A percentile compares a stretch with the other conserved stretches of the same genome.
Conservation (phyloP, 352 stramenopile species). For the Phytophthora nicotianae region DNA sequence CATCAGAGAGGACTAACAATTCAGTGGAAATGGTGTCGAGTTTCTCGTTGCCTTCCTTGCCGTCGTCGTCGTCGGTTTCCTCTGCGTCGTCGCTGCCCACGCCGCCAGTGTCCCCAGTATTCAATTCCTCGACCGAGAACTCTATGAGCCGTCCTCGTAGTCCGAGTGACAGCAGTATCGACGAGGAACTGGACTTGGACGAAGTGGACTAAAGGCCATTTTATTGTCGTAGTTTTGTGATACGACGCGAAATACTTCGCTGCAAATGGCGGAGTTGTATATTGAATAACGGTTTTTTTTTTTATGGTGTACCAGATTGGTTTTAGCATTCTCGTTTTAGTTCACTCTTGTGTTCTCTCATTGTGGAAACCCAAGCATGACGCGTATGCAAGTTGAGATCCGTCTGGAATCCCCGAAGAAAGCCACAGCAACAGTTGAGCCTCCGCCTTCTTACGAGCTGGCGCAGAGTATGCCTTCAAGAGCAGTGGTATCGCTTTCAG, state of each 20-base stretch:
- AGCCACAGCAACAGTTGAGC: background rate
- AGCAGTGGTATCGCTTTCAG: background rate
- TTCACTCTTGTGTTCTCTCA: background rate
- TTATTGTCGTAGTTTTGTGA: constrained; percentile 10
- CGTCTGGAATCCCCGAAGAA: constrained; percentile 30
- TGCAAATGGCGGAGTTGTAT: constrained; percentile 22
- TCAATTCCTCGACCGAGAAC: constrained; percentile 18
- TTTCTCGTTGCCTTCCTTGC: constrained; percentile 28
- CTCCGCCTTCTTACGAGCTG: constrained; percentile 49
- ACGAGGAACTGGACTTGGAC: constrained; percentile 76
- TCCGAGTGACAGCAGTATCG: constrained; percentile 47
- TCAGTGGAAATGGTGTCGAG: constrained; percentile 16
- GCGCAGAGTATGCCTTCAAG: constrained; percentile 28
- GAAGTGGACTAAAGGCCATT: constrained; percentile 57
- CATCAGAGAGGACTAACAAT: constrained; percentile 11
- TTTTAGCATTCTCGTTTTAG: constrained; percentile 28
- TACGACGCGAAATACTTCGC: constrained; percentile 19
- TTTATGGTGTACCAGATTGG: background rate
- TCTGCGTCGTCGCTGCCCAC: constrained; percentile 25
- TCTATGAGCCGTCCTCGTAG: constrained; percentile 12
- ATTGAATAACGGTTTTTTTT: constrained; percentile 32
- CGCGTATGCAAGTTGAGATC: constrained; percentile 38
- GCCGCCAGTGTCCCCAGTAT: constrained; percentile 14
- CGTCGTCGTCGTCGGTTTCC: constrained; percentile 33
- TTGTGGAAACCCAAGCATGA: constrained; percentile 14